phyloP scores from a whole-genome alignment of 495 filamentous ascomycete genomes.

The Elasticomyces elasticus region DNA sequence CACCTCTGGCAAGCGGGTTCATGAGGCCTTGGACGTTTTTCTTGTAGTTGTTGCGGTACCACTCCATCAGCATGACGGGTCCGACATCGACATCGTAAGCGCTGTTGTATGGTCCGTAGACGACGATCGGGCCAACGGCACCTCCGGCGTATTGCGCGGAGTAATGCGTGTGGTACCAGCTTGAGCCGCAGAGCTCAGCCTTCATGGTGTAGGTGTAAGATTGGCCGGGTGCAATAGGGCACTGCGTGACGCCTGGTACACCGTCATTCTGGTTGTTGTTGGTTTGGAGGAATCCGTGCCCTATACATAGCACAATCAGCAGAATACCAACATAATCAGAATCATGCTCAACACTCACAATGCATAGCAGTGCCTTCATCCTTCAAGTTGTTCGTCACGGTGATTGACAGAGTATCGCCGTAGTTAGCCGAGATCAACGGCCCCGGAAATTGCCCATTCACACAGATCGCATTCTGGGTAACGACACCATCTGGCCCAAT shows the following conservation, averaged over 20 bases:
- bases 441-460: conserved; percentile 20
- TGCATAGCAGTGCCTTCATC: neutral
- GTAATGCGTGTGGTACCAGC: conserved; percentile 33
- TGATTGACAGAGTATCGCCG: conserved; percentile 22
- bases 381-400: neutral
- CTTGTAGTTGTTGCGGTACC: conserved; percentile 25
- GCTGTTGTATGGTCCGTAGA: conserved; percentile 24
- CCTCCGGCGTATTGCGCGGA: conserved; percentile 27
- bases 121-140: conserved; percentile 23
- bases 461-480: neutral
- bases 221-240: conserved; percentile 25
- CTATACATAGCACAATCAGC: conserved; percentile 26
- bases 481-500: neutral
- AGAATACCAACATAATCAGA: conserved; percentile 25
- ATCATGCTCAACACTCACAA: neutral
- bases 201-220: neutral
- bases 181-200: neutral
- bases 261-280: conserved; percentile 24
- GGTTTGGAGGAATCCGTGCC: neutral
- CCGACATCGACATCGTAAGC: conserved; percentile 25
- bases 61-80: neutral
- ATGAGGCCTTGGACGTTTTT: conserved; percentile 41
- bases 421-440: conserved; percentile 34
- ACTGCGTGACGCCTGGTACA: conserved; percentile 28
- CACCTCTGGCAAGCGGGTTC: neutral